phyloP scores from a whole-genome alignment of 202 grass and related monocot species.

The Brachypodium distachyon region DNA sequence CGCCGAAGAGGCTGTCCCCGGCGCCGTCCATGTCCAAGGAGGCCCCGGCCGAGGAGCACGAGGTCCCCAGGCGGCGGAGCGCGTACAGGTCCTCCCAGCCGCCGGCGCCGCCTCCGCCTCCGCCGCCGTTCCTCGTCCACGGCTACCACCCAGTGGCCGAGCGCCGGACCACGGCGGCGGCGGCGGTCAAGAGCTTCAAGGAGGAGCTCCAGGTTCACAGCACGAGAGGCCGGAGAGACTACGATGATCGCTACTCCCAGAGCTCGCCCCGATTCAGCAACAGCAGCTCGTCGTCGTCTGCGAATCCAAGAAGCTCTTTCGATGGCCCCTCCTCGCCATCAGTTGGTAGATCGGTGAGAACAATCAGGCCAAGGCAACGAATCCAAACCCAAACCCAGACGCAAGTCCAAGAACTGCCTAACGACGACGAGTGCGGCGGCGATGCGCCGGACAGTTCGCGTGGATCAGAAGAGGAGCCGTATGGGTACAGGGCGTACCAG shows the following conservation, averaged over 20 bases:
- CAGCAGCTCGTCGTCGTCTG: constrained; percentile 11
- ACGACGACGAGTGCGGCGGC: background rate
- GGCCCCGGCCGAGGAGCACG: constrained; percentile 31
- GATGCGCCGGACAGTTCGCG: background rate
- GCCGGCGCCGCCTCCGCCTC: constrained; percentile 53
- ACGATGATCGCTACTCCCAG: background rate
- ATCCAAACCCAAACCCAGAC: constrained; percentile 8
- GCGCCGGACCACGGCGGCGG: constrained; percentile 1
- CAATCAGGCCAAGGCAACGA: constrained; percentile 38
- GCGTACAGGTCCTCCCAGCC: constrained; percentile 32
- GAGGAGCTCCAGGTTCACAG: constrained; percentile 62
- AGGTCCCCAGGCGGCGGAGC: constrained; percentile 22
- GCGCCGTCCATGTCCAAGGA: constrained; percentile 48
- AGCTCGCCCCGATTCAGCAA: background rate
- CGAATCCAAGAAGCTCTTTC: constrained; percentile 43
- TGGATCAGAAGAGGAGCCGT: constrained; percentile 41
- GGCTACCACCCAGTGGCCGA: constrained; percentile 21
- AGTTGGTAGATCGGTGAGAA: constrained; percentile 44
- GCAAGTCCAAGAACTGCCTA: constrained; percentile 13
- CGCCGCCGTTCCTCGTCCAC: constrained; percentile 46
- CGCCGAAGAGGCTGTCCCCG: constrained; percentile 32
- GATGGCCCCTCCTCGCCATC: constrained; percentile 24
- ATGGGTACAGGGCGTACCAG: constrained; percentile 34
- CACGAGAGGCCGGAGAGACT: constrained; percentile 12
- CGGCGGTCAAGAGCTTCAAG: constrained; percentile 44